A percentile compares a stretch with the other conserved stretches of the same genome.
Evolutionary conservation across 805 yeast species (phyloP).

Genomic region (Kuraishia piskuri): DNA sequence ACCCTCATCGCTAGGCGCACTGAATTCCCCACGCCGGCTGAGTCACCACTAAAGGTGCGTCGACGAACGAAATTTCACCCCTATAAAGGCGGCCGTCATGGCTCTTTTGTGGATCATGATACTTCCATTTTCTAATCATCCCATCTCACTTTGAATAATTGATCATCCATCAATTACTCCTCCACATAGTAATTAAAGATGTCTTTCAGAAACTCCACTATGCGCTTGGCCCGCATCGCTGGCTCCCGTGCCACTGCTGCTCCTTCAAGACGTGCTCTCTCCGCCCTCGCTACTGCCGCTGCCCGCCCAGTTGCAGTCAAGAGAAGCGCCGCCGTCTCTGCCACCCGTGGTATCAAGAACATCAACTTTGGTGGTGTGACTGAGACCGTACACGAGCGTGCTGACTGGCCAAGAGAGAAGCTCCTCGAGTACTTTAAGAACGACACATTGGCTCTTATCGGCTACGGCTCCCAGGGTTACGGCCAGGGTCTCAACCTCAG

Average conservation of each 20-base stretch:
- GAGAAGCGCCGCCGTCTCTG: slow-evolving; percentile 30
- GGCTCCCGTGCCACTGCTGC: slow-evolving; percentile 28
- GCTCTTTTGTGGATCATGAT: neutral
- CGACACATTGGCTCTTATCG: slow-evolving; percentile 95
- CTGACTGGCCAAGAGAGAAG: slow-evolving; percentile 99
- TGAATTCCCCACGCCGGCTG: neutral
- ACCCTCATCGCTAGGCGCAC: neutral
- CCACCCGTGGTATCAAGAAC: slow-evolving; percentile 87
- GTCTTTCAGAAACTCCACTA: slow-evolving; percentile 37
- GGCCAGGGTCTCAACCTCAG: slow-evolving; percentile 99
- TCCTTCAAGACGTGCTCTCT: slow-evolving; percentile 53
- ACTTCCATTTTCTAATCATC: too few species aligned
- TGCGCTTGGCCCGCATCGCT: slow-evolving; percentile 41
- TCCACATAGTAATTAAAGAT: neutral
- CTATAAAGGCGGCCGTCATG: neutral
- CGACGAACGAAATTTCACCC: neutral
- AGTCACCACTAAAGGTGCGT: neutral
- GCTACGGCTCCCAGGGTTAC: slow-evolving; percentile 99
- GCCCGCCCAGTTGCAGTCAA: slow-evolving; percentile 33
- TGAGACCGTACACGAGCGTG: slow-evolving; percentile 96
- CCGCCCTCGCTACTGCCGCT: slow-evolving; percentile 33
- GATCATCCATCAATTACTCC: neutral
- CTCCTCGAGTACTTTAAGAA: slow-evolving; percentile 93
- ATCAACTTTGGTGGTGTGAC: slow-evolving; percentile 95
- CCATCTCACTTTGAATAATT: neutral